These are phyloP conservation scores for Aspergillus sojae DNA, from an alignment of 2,329 filamentous ascomycete genomes.

Conservation along the genomic window DNA sequence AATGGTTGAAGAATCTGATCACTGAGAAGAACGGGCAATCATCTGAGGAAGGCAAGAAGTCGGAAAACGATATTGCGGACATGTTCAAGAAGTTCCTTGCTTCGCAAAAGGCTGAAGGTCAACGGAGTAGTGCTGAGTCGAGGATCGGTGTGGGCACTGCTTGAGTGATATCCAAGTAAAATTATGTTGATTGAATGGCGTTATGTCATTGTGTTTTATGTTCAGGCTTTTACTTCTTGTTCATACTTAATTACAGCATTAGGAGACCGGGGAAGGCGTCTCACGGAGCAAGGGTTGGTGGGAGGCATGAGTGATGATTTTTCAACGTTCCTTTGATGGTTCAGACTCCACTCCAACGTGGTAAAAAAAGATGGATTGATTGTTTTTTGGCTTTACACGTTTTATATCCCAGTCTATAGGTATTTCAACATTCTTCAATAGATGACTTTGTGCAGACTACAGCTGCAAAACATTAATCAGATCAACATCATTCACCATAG, in stretches of 20 bases:
- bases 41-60: slow-evolving; percentile 34
- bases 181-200: slow-evolving; percentile 2
- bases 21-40: slow-evolving; percentile 70
- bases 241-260: slow-evolving; percentile 10
- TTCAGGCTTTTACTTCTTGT: slow-evolving; percentile 9
- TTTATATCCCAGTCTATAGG: slow-evolving; percentile 2
- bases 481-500: neutral
- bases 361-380: neutral
- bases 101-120: slow-evolving; percentile 32
- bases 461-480: neutral
- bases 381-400: neutral
- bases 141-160: slow-evolving; percentile 38
- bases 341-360: neutral
- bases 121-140: slow-evolving; percentile 33
- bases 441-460: neutral
- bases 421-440: neutral
- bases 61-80: slow-evolving; percentile 50
- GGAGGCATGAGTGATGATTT: slow-evolving; percentile 21
- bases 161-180: slow-evolving; percentile 20
- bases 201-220: slow-evolving; percentile 10
- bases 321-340: neutral
- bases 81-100: slow-evolving; percentile 47
- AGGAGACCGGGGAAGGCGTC: slow-evolving; percentile 20
- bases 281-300: slow-evolving; percentile 16
- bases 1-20: slow-evolving; percentile 77